Base-by-base conservation (phyloP, 306 rosid genomes). In the Cucumis cinereus region DNA sequence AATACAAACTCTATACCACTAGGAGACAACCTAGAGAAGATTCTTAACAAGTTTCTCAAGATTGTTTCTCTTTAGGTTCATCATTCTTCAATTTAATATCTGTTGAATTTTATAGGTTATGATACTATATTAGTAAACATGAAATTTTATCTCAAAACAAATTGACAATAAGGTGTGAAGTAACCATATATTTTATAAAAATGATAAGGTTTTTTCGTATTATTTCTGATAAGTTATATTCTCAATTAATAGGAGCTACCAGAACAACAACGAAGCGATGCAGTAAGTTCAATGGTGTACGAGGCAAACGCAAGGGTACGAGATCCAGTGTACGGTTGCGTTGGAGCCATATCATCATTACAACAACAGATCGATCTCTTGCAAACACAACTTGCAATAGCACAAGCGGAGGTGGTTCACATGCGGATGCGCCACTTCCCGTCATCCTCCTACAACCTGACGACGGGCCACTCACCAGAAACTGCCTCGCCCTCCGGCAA, bases 271-370 rank as follows among this genome's bases (percentile, higher is more conserved):
- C 33, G 97, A n/a, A 90, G 91, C 57, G 98, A 93, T 69, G 98
- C 98, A 1, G 98, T 93, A 53, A 93, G 96, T 75, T 91, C 98
- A 5, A 91, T 93, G 97, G 97, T 93, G 40, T 93, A 93, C 40
- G 98, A 93, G 79, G 98, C 98, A 1, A 87, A 93, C 57, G 98
- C 98, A n/a, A 82, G 98, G n/a, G 91, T 91, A 20, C 80, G 94
- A 77, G 97, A 93, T 64, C 98, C 98, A 0, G 97, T 93, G 7
- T 93, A 93, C 26, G 98, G 98, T 0, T 93, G 98, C 47, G 98
- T 90, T 8, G 98, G 98, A 74, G 96, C 98, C 57, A 93, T 93
- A 43, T 91, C 98, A 1, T 91, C 97, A 16, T 83, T 93, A 0
- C 98, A 91, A 20, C 97, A 90, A 66, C 98, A 93, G 40, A 89